A percentile compares a stretch with the other conserved stretches of the same genome.
Evolutionary conservation across 1,139 yeast genomes (phyloP).

Genomic region (Hansenula sp.): DNA sequence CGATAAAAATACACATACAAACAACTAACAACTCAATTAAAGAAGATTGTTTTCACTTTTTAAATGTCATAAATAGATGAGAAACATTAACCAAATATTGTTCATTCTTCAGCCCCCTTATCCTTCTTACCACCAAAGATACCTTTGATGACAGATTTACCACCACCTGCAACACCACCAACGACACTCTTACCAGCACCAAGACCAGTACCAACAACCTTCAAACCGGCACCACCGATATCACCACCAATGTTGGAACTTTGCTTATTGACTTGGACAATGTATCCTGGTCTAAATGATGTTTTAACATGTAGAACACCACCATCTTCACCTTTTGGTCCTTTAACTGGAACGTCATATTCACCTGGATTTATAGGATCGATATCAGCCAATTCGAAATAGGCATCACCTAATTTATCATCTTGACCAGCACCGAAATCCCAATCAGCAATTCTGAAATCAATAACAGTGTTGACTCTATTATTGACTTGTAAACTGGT

Average conservation of each 20-base stretch:
- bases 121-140: slow-evolving; percentile 30
- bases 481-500: slow-evolving; percentile 45
- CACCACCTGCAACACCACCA: slow-evolving; percentile 39
- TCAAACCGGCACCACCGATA: slow-evolving; percentile 33
- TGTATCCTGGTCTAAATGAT: slow-evolving; percentile 67
- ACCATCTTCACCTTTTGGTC: slow-evolving; percentile 47
- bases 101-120: slow-evolving; percentile 9
- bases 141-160: slow-evolving; percentile 29
- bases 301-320: slow-evolving; percentile 63
- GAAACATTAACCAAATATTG: neutral
- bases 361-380: slow-evolving; percentile 53
- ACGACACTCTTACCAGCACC: slow-evolving; percentile 36
- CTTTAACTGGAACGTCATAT: slow-evolving; percentile 47
- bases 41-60: too few relatives aligned
- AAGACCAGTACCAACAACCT: slow-evolving; percentile 30
- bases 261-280: slow-evolving; percentile 32
- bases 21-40: too few relatives aligned
- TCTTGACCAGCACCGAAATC: slow-evolving; percentile 86
- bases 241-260: slow-evolving; percentile 32
- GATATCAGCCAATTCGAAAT: slow-evolving; percentile 54
- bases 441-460: slow-evolving; percentile 75
- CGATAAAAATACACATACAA: neutral
- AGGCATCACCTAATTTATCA: slow-evolving; percentile 73
- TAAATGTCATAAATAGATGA: too few relatives aligned
- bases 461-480: slow-evolving; percentile 57